Base-by-base conservation (phyloP, 2,329 filamentous ascomycete species). In the Emmonsia crescens region DNA sequence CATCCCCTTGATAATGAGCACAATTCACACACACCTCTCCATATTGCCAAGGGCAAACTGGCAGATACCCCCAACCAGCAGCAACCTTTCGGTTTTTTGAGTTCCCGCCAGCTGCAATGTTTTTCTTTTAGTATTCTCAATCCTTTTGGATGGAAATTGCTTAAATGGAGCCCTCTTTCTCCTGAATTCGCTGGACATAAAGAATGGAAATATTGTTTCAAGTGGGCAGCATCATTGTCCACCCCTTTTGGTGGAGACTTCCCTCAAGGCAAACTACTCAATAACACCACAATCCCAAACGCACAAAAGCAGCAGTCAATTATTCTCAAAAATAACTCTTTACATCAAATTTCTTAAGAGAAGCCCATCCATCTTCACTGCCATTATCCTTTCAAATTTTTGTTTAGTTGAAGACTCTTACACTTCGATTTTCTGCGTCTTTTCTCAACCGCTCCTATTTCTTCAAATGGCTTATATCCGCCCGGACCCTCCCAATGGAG, bases 401-500 rank as follows among this genome's bases (percentile, higher is more conserved):
- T 21, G n/a, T 27, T 29, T n/a, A 4, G 36, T 14, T 56, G n/a
- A 40, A 24, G n/a, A 56, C 21, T 42, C 19, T 40, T 40, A 27
- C 21, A 6, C 31, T 27, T 19, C 33, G n/a, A 24, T 29, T 42
- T 56, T 16, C 21, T 1, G 4, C 33, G 27, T 52, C 33, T 27
- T 8, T 12, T 27, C 54, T 42, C 54, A 24, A 56, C 3, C n/a
- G 5, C 33, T 36, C 31, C 14, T 56, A 27, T 56, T 56, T 16
- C 54, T 21, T 33, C 31, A 56, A 42, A 56, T 56, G 54, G 21
- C 54, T 27, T 56, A 40, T 42, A 36, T 56, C 21, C 54, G 54
- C 12, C 54, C 54, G 29, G 54, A 56, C 42, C 54, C 54, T 29
- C 54, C 54, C n/a, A 56, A 56, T 56, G 54, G 54, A 27, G 54